Evolutionary conservation across 2,329 filamentous ascomycete species (phyloP).

Genomic region (Epichloe festucae): DNA sequence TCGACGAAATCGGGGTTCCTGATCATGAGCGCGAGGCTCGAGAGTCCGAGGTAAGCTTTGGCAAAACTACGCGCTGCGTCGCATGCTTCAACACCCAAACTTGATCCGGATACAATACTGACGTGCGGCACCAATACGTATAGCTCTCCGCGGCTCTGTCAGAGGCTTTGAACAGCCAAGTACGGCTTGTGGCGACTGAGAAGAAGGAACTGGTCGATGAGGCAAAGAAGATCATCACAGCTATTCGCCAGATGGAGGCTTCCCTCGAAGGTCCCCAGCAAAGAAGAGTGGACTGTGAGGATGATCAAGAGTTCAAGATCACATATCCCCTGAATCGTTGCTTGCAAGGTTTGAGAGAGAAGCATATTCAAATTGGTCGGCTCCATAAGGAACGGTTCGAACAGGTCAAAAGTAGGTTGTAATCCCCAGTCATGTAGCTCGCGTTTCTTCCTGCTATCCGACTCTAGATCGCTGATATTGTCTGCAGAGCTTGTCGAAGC

Average conservation of each 20-base stretch:
- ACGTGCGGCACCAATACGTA: background rate
- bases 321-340: slow-evolving; percentile 78
- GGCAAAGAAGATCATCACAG: slow-evolving; percentile 69
- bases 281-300: slow-evolving; percentile 48
- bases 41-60: slow-evolving; percentile 60
- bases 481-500: slow-evolving; percentile 77
- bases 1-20: slow-evolving; percentile 95
- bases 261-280: slow-evolving; percentile 68
- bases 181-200: slow-evolving; percentile 71
- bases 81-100: too few species aligned
- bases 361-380: slow-evolving; percentile 66
- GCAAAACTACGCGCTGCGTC: background rate
- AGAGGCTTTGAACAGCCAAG: slow-evolving; percentile 80
- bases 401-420: slow-evolving; percentile 73
- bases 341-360: slow-evolving; percentile 70
- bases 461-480: background rate
- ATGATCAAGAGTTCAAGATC: slow-evolving; percentile 57
- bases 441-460: background rate
- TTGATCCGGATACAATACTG: background rate
- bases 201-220: slow-evolving; percentile 88
- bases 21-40: slow-evolving; percentile 81
- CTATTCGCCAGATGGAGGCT: slow-evolving; percentile 85
- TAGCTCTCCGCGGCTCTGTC: slow-evolving; percentile 87
- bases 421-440: too few species aligned
- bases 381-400: slow-evolving; percentile 86